Conservation (phyloP, 78 protist species). For the Anaeramoeba flamelloides region DNA sequence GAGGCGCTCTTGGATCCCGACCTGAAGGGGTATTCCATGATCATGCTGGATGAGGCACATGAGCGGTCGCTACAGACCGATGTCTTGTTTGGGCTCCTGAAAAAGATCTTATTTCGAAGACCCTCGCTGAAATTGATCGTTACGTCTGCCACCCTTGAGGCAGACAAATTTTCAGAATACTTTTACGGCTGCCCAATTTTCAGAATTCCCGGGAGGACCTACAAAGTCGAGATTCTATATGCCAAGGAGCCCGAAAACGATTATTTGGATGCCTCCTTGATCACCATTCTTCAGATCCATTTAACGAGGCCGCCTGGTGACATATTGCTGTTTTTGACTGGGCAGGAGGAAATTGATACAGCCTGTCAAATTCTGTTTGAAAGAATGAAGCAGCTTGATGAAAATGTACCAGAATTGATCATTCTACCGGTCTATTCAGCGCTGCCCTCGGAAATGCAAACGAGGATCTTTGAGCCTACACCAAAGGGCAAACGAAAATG, state of each 20-base stretch:
- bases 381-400: conserved; percentile 71
- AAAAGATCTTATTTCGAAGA: conserved; percentile 40
- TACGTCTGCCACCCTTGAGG: conserved; percentile 95
- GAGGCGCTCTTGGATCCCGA: conserved; percentile 78
- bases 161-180: conserved; percentile 81
- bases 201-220: conserved; percentile 73
- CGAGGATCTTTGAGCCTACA: conserved; percentile 78
- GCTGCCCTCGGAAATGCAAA: conserved; percentile 82
- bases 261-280: conserved; percentile 87
- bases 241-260: conserved; percentile 79
- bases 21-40: conserved; percentile 31
- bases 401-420: conserved; percentile 60
- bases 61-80: conserved; percentile 95
- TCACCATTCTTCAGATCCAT: conserved; percentile 88
- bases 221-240: conserved; percentile 73
- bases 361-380: conserved; percentile 81
- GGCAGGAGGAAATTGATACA: conserved; percentile 96
- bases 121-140: conserved; percentile 78
- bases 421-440: conserved; percentile 73
- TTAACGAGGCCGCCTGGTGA: conserved; percentile 89
- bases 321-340: conserved; percentile 86
- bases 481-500: conserved; percentile 54
- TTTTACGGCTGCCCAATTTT: conserved; percentile 71
- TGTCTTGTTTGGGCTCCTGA: conserved; percentile 91
- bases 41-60: conserved; percentile 60